phyloP scores from a whole-genome alignment of 2,329 filamentous ascomycete species.

The Claviceps sp. region DNA sequence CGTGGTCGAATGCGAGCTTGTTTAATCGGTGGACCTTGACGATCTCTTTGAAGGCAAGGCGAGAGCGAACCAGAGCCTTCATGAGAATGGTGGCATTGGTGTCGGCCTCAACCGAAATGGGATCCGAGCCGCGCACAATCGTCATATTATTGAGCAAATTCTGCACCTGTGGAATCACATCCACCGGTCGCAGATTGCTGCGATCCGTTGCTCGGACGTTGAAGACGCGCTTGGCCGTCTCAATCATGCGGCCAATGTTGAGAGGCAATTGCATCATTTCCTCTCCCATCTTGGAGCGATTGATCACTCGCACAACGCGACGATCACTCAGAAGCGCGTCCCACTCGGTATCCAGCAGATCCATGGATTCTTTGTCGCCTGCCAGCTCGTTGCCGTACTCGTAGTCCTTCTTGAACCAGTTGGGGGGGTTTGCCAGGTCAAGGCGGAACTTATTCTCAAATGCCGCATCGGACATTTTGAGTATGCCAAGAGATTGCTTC shows the following conservation, averaged over 20 bases:
- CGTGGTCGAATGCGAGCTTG: conserved; percentile 83
- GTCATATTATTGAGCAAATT: conserved; percentile 63
- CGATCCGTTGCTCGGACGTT: conserved; percentile 73
- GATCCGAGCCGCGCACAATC: conserved; percentile 75
- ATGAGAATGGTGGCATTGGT: conserved; percentile 78
- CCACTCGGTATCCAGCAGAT: conserved; percentile 77
- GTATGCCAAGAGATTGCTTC: conserved; percentile 77
- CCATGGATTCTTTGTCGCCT: conserved; percentile 78
- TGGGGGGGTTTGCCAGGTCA: conserved; percentile 47
- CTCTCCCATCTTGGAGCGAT: conserved; percentile 56
- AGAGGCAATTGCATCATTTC: conserved; percentile 84
- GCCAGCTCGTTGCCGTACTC: conserved; percentile 79
- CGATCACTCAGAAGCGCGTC: conserved; percentile 67
- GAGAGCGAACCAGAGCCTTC: conserved; percentile 81
- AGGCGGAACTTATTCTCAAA: conserved; percentile 76
- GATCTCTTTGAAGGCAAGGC: conserved; percentile 83
- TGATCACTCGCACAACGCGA: conserved; percentile 56
- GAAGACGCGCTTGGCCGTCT: conserved; percentile 82
- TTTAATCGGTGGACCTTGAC: conserved; percentile 76
- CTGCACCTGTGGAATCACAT: conserved; percentile 71
- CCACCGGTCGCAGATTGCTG: conserved; percentile 78
- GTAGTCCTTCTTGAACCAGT: conserved; percentile 44
- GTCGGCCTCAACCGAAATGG: conserved; percentile 75
- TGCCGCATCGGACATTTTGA: conserved; percentile 62
- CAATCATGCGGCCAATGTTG: conserved; percentile 81